Base-by-base conservation (phyloP, 2,329 filamentous ascomycete genomes). In the Paraphoma sp. region DNA sequence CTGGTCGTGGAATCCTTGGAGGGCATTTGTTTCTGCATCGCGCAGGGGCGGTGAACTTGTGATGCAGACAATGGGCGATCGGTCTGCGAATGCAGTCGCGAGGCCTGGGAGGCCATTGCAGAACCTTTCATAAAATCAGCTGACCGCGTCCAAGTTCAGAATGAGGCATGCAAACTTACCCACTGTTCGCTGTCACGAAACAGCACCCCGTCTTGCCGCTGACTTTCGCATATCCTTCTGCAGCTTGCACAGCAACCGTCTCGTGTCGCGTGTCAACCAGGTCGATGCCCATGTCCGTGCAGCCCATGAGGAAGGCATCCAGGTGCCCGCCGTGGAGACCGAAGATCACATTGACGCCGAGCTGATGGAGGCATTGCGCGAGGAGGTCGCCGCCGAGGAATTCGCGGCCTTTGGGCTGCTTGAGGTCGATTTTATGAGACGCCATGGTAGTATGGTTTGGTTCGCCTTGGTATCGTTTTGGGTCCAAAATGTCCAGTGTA, bases 171-270 rank as follows among this genome's bases (percentile, higher is more conserved):
- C 23, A 10, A 1, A 60, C 76, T 53, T 57, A 80, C 79, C 80
- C 79, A 57, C 79, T 82, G 48, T 82, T 82, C 0, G 80, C 79
- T 10, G 80, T 82, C 1, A 82, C 75, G 52, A 83, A 82, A 54
- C 76, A 79, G n/a, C 77, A 75, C 9, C 79, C 80, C 9, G 79
- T 74, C 53, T 79, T 79, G 1, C 75, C 74, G n/a, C 71, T 76
- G 44, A 81, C 67, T 58, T 80, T 81, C 1, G 78, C 70, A 63
- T 82, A 82, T 7, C 76, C 77, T 62, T 82, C 79, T 0, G 80
- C 80, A 7, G 80, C 81, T 62, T 82, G 79, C 2, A 82, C 78
- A 11, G 80, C 80, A 12, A 77, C 78, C 1, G 80, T 80, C 60
- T 83, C 80, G 60, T 83, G 81, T 42, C 80, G 65, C 0, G 78